Conservation (phyloP, 1,284 basidiomycete species). For the Stygiomarasmius scandens region DNA sequence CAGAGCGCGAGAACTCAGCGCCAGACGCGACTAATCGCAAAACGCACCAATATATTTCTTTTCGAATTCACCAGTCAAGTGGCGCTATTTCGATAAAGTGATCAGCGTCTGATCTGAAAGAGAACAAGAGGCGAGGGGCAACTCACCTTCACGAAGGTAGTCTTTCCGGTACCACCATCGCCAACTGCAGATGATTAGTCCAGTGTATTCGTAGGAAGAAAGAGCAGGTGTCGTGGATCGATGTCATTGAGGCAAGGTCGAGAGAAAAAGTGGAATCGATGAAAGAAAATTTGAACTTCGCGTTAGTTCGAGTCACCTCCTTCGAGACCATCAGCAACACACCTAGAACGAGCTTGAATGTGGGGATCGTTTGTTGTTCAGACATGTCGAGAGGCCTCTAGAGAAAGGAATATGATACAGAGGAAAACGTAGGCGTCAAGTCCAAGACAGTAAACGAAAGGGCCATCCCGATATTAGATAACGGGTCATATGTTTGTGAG, state of each 20-base stretch:
- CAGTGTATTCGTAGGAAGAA: conserved; percentile 26
- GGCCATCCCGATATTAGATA: no score
- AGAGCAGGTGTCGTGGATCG: conserved; percentile 7
- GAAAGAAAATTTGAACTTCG: conserved; percentile 23
- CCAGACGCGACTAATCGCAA: conserved; percentile 15
- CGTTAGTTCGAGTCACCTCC: conserved; percentile 28
- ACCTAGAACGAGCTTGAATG: conserved; percentile 99
- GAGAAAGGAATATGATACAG: conserved; percentile 20
- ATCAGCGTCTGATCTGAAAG: conserved; percentile 62
- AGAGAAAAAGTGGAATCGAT: conserved; percentile 27
- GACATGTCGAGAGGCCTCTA: conserved; percentile 43
- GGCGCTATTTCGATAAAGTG: conserved; percentile 67
- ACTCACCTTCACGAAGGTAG: conserved; percentile 93
- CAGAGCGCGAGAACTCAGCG: conserved; percentile 14
- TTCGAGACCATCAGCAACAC: conserved; percentile 33
- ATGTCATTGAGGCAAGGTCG: conserved; percentile 21
- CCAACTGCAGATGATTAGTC: conserved; percentile 65
- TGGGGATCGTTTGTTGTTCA: conserved; percentile 60
- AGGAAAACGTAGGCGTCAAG: no score
- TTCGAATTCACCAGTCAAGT: conserved; percentile 99
- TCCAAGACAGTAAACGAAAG: no score
- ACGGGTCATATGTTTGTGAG: no score
- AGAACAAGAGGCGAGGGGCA: conserved; percentile 14
- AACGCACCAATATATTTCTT: conserved; percentile 98
- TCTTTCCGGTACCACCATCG: conserved; percentile 98